Percentiles rank a stretch among this genome's conserved stretches.
phyloP scores from a whole-genome alignment of 2,329 filamentous ascomycete genomes.

The Moelleriella libera region DNA sequence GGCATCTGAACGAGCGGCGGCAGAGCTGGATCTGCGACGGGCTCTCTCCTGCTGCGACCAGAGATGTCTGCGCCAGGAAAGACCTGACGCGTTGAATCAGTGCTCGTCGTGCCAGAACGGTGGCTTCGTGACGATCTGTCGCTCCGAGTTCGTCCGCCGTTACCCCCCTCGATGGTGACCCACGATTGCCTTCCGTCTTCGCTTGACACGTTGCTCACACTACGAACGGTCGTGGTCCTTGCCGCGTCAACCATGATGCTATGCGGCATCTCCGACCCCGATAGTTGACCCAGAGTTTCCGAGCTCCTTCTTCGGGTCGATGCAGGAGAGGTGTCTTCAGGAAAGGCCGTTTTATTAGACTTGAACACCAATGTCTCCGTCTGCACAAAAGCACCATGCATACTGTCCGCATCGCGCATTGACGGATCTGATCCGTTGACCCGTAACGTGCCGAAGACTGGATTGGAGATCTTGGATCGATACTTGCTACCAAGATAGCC shows the following conservation, averaged over 20 bases:
- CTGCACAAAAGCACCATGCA: slow-evolving; percentile 2
- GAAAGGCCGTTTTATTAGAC: slow-evolving; percentile 8
- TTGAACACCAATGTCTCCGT: slow-evolving; percentile 7
- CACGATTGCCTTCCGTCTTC: slow-evolving; percentile 17
- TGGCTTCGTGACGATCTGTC: slow-evolving; percentile 11
- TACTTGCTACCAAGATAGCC: slow-evolving; percentile 15
- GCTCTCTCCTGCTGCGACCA: slow-evolving; percentile 7
- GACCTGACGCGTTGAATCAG: slow-evolving; percentile 16
- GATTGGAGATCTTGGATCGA: slow-evolving; percentile 18
- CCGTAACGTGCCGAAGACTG: slow-evolving; percentile 14
- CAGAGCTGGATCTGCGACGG: slow-evolving; percentile 12
- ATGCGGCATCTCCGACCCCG: slow-evolving; percentile 11
- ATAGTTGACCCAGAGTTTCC: slow-evolving; percentile 11
- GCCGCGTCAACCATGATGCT: slow-evolving; percentile 12
- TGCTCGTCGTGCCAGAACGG: slow-evolving; percentile 12
- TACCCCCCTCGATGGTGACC: slow-evolving; percentile 18
- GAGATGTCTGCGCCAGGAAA: slow-evolving; percentile 15
- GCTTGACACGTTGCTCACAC: slow-evolving; percentile 8
- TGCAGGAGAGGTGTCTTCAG: slow-evolving; percentile 11
- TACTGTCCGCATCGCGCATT: slow-evolving; percentile 10
- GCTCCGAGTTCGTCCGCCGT: slow-evolving; percentile 10
- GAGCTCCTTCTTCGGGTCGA: slow-evolving; percentile 11
- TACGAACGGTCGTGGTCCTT: slow-evolving; percentile 8
- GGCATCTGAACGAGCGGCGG: slow-evolving; percentile 14
- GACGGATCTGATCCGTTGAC: slow-evolving; percentile 12